Conservation (phyloP, 257 asterid genomes). For the Solanum pinnatisectum region DNA sequence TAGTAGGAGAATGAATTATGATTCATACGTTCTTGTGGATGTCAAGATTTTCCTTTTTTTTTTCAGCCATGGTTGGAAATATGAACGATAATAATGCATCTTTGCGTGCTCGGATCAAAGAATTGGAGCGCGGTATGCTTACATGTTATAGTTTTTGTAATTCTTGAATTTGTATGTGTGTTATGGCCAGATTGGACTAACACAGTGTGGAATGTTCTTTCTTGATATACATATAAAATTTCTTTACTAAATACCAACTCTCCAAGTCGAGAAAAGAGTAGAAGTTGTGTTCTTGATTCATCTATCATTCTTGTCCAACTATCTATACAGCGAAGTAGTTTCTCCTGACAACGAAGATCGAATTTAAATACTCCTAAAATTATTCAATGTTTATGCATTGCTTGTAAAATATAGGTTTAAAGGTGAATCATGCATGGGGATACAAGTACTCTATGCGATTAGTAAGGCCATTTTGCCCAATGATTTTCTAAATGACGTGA, state of each 20-base stretch:
- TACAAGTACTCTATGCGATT: not conserved
- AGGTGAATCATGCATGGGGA: not conserved
- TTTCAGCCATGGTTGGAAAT: constrained; percentile 57
- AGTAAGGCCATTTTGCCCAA: not conserved
- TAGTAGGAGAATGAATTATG: not conserved
- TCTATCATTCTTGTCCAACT: not conserved
- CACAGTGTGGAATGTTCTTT: not conserved
- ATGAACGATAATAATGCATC: constrained; percentile 24
- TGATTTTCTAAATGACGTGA: not conserved
- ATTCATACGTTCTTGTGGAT: not conserved
- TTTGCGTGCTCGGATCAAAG: constrained; percentile 54
- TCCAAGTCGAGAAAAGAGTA: not conserved
- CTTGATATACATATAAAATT: too few relatives aligned
- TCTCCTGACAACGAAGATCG: not conserved
- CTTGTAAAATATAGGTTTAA: not conserved
- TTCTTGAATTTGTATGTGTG: not conserved
- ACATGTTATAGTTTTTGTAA: not conserved
- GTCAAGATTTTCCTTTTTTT: not conserved
- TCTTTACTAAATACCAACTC: not conserved
- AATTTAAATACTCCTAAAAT: not conserved
- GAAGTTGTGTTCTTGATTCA: not conserved
- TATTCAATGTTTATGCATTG: too few relatives aligned
- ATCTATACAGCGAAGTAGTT: not conserved
- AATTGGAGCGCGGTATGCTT: constrained; percentile 76
- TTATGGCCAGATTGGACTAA: not conserved